Percentiles rank a stretch among this genome's conserved stretches.
Evolutionary conservation across 1,284 basidiomycete genomes (phyloP).

Genomic region (Exobasidium cylindrosporum): DNA sequence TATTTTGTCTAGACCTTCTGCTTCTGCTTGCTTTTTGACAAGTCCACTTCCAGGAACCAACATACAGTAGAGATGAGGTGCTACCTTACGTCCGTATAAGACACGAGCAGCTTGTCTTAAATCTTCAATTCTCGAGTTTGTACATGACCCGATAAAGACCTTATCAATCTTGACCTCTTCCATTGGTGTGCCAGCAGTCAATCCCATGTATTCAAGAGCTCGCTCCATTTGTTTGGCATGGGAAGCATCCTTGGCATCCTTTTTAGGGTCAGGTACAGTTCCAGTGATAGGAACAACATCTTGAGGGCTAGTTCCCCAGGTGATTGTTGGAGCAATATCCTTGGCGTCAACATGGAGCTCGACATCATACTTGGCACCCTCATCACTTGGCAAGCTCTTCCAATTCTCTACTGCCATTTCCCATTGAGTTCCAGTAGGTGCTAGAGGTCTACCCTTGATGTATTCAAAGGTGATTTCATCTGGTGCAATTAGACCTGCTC

Average conservation of each 20-base stretch:
- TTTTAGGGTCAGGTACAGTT: conserved; percentile 44
- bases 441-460: conserved; percentile 50
- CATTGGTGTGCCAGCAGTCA: conserved; percentile 46
- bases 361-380: conserved; percentile 48
- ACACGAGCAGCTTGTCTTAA: conserved; percentile 49
- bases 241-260: conserved; percentile 38
- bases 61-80: conserved; percentile 48
- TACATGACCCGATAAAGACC: conserved; percentile 55
- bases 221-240: conserved; percentile 37
- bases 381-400: conserved; percentile 48
- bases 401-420: conserved; percentile 50
- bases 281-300: conserved; percentile 52
- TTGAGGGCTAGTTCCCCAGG: conserved; percentile 53
- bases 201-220: conserved; percentile 53
- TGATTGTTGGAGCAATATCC: conserved; percentile 51
- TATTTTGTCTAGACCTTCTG: conserved; percentile 54
- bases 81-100: conserved; percentile 47
- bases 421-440: conserved; percentile 45
- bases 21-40: conserved; percentile 54
- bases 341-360: conserved; percentile 48
- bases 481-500: conserved; percentile 53
- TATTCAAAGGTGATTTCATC: conserved; percentile 53
- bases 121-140: conserved; percentile 54
- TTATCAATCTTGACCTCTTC: conserved; percentile 54
- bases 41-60: conserved; percentile 53